Evolutionary conservation across 2,329 filamentous ascomycete species (phyloP).

Genomic region (Hypoxylon sp.): DNA sequence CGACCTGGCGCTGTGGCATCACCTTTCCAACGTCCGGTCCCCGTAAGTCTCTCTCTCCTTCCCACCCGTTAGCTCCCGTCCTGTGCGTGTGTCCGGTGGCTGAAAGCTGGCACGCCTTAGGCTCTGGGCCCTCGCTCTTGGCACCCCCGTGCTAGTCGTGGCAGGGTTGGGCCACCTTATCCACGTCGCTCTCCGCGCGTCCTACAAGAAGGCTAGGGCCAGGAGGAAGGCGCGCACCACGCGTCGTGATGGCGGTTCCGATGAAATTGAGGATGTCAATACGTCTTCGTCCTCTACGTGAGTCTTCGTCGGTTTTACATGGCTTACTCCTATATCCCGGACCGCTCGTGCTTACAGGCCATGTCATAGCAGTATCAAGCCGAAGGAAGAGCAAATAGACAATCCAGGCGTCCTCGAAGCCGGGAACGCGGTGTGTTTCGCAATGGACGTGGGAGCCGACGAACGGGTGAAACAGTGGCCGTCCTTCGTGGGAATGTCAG

Average conservation of each 20-base stretch:
- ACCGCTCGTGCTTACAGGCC: background rate
- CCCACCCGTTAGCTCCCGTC: conserved; percentile 11
- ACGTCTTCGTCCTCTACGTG: conserved; percentile 13
- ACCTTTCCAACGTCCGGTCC: conserved; percentile 62
- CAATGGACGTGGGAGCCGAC: conserved; percentile 45
- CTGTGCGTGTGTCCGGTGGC: background rate
- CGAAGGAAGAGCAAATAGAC: conserved; percentile 22
- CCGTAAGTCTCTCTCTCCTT: conserved; percentile 58
- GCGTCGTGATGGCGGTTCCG: background rate
- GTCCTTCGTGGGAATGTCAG: conserved; percentile 39
- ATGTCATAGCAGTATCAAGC: conserved; percentile 30
- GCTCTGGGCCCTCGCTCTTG: conserved; percentile 68
- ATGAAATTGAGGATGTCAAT: conserved; percentile 11
- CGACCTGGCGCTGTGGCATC: conserved; percentile 65
- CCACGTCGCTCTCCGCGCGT: conserved; percentile 39
- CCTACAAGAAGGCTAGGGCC: conserved; percentile 43
- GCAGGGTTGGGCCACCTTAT: conserved; percentile 65
- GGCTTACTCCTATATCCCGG: background rate
- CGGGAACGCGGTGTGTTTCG: conserved; percentile 36
- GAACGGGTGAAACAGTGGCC: conserved; percentile 45
- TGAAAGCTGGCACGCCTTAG: conserved; percentile 26
- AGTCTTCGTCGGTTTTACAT: background rate
- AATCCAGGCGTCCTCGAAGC: conserved; percentile 13
- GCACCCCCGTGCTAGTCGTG: conserved; percentile 70
- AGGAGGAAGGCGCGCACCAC: conserved; percentile 14